These are phyloP conservation scores for Penicillium paxilli DNA, from an alignment of 495 filamentous ascomycete species.

Conservation along the genomic window DNA sequence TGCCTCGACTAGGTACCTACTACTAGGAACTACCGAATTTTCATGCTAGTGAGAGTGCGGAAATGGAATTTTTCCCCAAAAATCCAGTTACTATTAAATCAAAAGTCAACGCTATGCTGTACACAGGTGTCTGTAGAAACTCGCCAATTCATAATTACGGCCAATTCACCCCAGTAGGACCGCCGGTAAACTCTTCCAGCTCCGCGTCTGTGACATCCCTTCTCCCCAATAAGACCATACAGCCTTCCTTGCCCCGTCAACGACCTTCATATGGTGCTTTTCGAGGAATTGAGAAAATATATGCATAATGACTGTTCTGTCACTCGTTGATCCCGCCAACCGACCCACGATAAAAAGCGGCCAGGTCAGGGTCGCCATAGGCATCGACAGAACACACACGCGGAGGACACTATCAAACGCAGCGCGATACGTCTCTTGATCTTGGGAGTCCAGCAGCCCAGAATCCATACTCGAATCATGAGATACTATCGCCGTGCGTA, in stretches of 20 bases:
- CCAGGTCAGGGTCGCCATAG: slow-evolving; percentile 17
- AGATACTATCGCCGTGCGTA: neutral
- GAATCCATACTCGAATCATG: neutral
- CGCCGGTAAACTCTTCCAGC: neutral
- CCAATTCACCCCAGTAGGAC: slow-evolving; percentile 5
- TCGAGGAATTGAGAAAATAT: slow-evolving; percentile 16
- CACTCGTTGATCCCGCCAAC: slow-evolving; percentile 8
- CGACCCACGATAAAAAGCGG: slow-evolving; percentile 13
- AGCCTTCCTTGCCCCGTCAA: slow-evolving; percentile 8
- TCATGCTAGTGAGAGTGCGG: too few relatives aligned
- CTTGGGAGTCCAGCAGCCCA: neutral
- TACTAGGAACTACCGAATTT: too few relatives aligned
- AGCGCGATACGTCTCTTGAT: slow-evolving; percentile 3
- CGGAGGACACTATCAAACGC: slow-evolving; percentile 12
- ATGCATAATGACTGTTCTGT: slow-evolving; percentile 12
- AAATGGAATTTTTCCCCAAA: too few relatives aligned
- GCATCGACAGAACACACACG: slow-evolving; percentile 11
- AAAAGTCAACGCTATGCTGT: neutral
- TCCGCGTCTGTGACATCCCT: neutral
- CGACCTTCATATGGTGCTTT: slow-evolving; percentile 17
- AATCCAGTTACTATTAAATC: too few relatives aligned
- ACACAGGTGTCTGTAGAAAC: too few relatives aligned
- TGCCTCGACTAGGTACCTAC: too few relatives aligned
- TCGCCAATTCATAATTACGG: too few relatives aligned
- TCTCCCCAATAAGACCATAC: slow-evolving; percentile 2